Conservation (phyloP, 2,329 filamentous ascomycete species). For the Sporothrix humicola region DNA sequence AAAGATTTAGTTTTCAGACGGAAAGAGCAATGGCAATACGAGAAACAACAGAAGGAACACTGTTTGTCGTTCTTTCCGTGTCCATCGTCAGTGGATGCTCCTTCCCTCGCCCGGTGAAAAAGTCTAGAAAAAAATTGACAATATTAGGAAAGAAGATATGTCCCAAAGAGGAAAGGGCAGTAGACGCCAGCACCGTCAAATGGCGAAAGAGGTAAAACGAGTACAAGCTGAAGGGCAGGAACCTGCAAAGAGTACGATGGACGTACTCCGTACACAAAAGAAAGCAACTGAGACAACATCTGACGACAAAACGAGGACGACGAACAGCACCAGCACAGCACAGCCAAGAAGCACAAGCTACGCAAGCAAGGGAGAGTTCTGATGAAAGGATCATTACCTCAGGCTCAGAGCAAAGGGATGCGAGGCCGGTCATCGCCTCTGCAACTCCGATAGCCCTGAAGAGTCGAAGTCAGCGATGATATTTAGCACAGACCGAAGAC, state of each 20-base stretch:
- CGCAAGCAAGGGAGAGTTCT: constrained; percentile 3
- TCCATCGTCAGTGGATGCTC: not conserved
- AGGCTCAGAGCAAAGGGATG: not conserved
- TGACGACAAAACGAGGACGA: not conserved
- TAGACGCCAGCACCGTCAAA: not conserved
- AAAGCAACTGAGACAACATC: constrained; percentile 7
- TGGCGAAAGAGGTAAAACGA: not conserved
- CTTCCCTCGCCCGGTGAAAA: not conserved
- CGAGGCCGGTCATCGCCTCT: not conserved
- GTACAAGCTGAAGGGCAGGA: not conserved
- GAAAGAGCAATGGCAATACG: constrained; percentile 6
- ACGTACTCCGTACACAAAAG: not conserved
- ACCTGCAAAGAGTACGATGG: not conserved
- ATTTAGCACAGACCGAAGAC: too few relatives aligned
- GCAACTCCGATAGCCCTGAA: not conserved
- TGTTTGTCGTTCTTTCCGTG: not conserved
- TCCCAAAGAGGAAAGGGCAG: not conserved
- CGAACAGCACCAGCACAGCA: too few relatives aligned
- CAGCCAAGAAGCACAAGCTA: not conserved
- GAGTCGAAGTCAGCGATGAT: too few relatives aligned
- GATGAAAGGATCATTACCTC: not conserved
- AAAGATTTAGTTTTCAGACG: not conserved
- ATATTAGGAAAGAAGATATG: not conserved
- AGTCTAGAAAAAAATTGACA: not conserved
- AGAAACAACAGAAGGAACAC: not conserved